Evolutionary conservation across 331 rosid genomes (phyloP).

Genomic region (Acacia pycnantha): DNA sequence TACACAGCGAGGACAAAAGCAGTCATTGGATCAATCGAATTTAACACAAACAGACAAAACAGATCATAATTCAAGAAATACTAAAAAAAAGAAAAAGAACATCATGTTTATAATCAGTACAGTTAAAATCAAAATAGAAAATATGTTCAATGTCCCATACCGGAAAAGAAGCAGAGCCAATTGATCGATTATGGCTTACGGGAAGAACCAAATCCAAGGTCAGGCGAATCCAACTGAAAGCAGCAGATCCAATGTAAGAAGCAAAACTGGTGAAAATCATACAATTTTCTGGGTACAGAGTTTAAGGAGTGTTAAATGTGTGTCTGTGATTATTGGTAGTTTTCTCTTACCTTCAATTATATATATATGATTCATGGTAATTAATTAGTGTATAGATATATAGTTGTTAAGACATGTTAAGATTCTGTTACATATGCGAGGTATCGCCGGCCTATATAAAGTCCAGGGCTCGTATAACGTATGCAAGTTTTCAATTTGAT

Average conservation of each 20-base stretch:
- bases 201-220: constrained; percentile 22
- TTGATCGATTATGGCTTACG: constrained; percentile 7
- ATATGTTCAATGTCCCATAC: constrained; percentile 14
- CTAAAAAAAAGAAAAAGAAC: not conserved
- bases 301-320: no score
- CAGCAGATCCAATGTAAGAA: constrained; percentile 41
- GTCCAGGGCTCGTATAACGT: no score
- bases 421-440: no score
- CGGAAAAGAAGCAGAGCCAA: constrained; percentile 9
- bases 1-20: constrained; percentile 13
- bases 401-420: no score
- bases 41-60: constrained; percentile 27
- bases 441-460: no score
- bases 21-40: constrained; percentile 25
- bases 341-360: no score
- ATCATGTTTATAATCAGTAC: not conserved
- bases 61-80: constrained; percentile 33
- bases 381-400: no score
- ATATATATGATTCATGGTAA: no score
- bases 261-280: constrained; percentile 22
- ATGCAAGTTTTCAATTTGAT: no score
- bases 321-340: no score
- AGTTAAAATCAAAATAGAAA: not conserved
- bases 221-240: not conserved
- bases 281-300: constrained; percentile 16